Evolutionary conservation across 768 basidiomycete genomes (phyloP), one percentile per base, ranked within the genome.

Genomic region (Tricholoma matsutake): DNA sequence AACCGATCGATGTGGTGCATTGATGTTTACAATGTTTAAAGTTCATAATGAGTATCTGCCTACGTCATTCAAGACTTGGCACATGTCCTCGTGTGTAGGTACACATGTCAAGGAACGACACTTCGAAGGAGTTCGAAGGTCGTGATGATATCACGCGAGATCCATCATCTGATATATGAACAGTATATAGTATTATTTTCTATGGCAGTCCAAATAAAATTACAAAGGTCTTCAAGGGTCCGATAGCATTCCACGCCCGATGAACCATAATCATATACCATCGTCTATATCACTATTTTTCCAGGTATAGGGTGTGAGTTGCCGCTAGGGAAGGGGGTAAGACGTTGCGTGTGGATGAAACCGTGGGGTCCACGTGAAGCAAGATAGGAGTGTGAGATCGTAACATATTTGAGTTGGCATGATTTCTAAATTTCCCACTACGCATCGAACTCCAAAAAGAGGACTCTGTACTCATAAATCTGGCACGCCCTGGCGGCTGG

Each of bases 401-500:
- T 16, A 28, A 51, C 6, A 29, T 4, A 29, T 29, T 51, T 6
- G 28, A 29, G 28, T 31, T 53, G 3, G 25, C n/a, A 18, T 53
- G 51, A 8, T 25, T 28, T n/a, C 51, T 53, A 18, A n/a, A 53
- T 53, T n/a, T 53, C 7, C 29, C 16, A 32, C 18, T 18, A 4
- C 29, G 31, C 31, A 53, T 18, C 1, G 14, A 53, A n/a, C 31
- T 53, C 29, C 51, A 53, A 31, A 53, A 53, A n/a, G 51, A 53
- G 31, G 51, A 31, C 8, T 32, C 51, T 18, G 51, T 18, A 29
- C n/a, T 32, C 29, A 53, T 3, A 32, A 53, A n/a, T 11, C 29
- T 45, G 22, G 34, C 47, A 29, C 77, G 71, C 56, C 74, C 68
- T 58, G 77, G 71, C 43, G 79, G 92, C 62, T 89, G 86, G 71